phyloP scores from a whole-genome alignment of 305 asterid species.

The Solanum chacoense region DNA sequence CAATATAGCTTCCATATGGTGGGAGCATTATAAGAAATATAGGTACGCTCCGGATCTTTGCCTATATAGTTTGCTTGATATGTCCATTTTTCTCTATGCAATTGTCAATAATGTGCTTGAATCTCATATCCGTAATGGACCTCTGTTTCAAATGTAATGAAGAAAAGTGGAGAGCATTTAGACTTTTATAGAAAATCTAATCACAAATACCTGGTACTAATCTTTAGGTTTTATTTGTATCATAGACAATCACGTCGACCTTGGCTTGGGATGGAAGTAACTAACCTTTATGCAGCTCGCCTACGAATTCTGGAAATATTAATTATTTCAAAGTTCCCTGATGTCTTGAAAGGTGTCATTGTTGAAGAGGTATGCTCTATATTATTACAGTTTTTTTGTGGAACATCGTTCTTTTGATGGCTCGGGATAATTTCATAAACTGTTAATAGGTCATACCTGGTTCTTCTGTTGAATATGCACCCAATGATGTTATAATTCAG shows the following conservation, averaged over 20 bases:
- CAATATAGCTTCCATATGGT: neutral
- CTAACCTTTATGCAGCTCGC: neutral
- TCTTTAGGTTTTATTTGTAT: neutral
- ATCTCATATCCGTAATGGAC: neutral
- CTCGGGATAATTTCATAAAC: no score
- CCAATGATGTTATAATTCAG: no score
- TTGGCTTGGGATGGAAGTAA: neutral
- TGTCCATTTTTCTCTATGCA: no score
- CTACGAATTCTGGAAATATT: neutral
- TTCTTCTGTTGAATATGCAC: no score
- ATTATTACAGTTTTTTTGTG: neutral
- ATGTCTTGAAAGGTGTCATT: neutral
- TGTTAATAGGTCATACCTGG: no score
- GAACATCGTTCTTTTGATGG: neutral
- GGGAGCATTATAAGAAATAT: neutral
- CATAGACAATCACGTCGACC: neutral
- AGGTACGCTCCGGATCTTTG: neutral
- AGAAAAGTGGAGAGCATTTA: neutral
- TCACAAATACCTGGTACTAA: neutral
- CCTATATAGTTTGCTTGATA: no score
- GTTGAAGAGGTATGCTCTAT: neutral
- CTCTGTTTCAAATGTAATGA: neutral
- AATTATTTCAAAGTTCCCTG: neutral
- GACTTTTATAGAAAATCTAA: neutral
- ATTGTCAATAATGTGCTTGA: no score